Conservation (phyloP, 106 monocot genomes). For the Agapanthus africanus region DNA sequence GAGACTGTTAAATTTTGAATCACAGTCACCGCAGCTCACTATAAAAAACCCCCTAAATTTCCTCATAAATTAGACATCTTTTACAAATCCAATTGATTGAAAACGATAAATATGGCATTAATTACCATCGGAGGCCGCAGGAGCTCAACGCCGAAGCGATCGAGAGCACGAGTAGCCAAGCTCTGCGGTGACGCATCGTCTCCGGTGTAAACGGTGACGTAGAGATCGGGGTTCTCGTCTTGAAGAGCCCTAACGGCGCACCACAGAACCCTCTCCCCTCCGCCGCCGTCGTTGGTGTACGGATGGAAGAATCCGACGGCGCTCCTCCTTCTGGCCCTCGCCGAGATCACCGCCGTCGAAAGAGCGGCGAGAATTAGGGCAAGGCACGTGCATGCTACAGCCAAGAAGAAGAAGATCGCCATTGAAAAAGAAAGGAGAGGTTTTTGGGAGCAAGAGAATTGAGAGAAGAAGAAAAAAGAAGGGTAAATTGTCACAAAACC, state of each 20-base stretch:
- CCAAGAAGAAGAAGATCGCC: conserved; percentile 14
- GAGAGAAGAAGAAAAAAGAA: no score
- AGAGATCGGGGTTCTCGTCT: conserved; percentile 50
- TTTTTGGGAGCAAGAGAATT: not conserved
- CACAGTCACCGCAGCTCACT: no score
- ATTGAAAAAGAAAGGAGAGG: not conserved
- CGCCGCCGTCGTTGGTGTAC: conserved; percentile 92
- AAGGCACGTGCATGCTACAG: conserved; percentile 9
- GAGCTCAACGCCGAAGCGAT: conserved; percentile 79
- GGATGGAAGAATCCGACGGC: conserved; percentile 93
- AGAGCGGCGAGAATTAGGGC: conserved; percentile 9
- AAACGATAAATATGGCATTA: conserved; percentile 16
- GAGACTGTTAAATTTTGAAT: no score
- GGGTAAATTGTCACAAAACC: no score
- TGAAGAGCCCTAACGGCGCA: conserved; percentile 83
- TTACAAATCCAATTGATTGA: no score
- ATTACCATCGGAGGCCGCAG: conserved; percentile 50
- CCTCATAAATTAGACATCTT: no score
- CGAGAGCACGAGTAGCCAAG: conserved; percentile 53
- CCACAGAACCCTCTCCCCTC: conserved; percentile 95
- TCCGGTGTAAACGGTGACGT: conserved; percentile 62
- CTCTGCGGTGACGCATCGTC: conserved; percentile 62
- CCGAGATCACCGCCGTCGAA: conserved; percentile 11
- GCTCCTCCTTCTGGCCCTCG: conserved; percentile 14
- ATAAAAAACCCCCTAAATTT: no score